A percentile compares a stretch with the other conserved stretches of the same genome.
Conservation (phyloP, 768 basidiomycete species). For the Leccinum arenicola region DNA sequence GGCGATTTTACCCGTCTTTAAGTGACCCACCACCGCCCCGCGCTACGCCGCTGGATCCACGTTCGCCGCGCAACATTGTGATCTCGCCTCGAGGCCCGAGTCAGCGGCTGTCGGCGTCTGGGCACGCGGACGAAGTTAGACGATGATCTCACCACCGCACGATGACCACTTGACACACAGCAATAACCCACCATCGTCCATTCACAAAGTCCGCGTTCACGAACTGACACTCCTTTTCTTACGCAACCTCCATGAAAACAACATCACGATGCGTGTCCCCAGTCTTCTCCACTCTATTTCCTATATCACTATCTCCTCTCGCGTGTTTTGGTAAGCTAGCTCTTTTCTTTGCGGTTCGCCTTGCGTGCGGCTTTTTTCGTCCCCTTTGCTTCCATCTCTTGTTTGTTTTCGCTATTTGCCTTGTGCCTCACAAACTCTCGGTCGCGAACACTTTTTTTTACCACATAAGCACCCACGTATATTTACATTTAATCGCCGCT, state of each 20-base stretch:
- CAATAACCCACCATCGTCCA: slow-evolving; percentile 4
- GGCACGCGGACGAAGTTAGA: slow-evolving; percentile 13
- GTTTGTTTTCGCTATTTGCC: background rate
- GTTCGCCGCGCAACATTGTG: slow-evolving; percentile 13
- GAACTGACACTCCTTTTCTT: slow-evolving; percentile 14
- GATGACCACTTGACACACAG: background rate
- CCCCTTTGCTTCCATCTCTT: background rate
- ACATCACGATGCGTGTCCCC: slow-evolving; percentile 19
- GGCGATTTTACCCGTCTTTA: slow-evolving; percentile 13
- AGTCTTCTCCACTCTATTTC: background rate
- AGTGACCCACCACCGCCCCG: slow-evolving; percentile 14
- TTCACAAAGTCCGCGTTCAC: slow-evolving; percentile 10
- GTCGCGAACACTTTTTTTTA: slow-evolving; percentile 2
- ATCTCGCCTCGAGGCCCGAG: slow-evolving; percentile 17
- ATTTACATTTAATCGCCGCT: slow-evolving; percentile 19
- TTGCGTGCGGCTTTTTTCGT: slow-evolving; percentile 1
- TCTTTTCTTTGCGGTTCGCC: background rate
- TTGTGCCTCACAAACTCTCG: background rate
- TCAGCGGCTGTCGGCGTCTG: slow-evolving; percentile 14
- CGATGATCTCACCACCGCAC: slow-evolving; percentile 8
- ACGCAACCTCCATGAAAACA: slow-evolving; percentile 24
- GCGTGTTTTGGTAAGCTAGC: background rate
- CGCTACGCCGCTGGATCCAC: slow-evolving; percentile 12
- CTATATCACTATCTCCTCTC: background rate
- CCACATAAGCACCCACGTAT: slow-evolving; percentile 14